phyloP scores from a whole-genome alignment of 2,329 filamentous ascomycete species.

The Exophiala alcalophila region DNA sequence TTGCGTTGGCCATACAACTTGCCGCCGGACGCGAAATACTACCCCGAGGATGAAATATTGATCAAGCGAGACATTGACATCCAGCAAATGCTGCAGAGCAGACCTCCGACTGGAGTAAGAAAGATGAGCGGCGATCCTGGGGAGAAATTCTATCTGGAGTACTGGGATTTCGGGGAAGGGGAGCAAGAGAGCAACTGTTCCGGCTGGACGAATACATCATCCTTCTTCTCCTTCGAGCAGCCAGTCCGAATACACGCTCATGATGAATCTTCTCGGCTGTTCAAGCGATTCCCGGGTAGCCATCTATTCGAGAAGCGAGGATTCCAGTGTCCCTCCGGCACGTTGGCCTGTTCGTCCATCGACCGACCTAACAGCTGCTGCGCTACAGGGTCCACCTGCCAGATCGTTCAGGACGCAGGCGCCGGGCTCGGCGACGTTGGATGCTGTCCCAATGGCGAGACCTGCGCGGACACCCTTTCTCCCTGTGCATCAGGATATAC shows the following conservation, averaged over 20 bases:
- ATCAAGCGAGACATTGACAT: constrained; percentile 33
- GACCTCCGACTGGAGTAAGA: constrained; percentile 34
- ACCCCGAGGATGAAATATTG: constrained; percentile 30
- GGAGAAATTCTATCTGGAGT: constrained; percentile 49
- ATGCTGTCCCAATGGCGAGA: constrained; percentile 56
- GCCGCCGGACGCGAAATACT: constrained; percentile 29
- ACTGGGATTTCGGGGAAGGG: constrained; percentile 40
- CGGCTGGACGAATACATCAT: constrained; percentile 9
- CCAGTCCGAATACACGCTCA: constrained; percentile 14
- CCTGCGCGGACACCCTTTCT: constrained; percentile 52
- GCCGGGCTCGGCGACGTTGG: constrained; percentile 56
- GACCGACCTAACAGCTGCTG: constrained; percentile 60
- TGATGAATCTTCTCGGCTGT: constrained; percentile 6
- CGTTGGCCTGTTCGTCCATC: constrained; percentile 53
- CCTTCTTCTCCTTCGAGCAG: constrained; percentile 12
- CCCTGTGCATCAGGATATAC: constrained; percentile 53
- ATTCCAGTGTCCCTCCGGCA: constrained; percentile 58
- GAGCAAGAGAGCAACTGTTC: constrained; percentile 11
- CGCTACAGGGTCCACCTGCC: constrained; percentile 51
- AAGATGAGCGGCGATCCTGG: constrained; percentile 48
- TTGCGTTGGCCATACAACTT: constrained; percentile 29
- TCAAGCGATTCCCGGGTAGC: constrained; percentile 13
- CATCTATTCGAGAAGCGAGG: constrained; percentile 37
- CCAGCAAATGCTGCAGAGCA: constrained; percentile 33
- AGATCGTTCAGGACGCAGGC: constrained; percentile 52